phyloP scores from a whole-genome alignment of 2,329 filamentous ascomycete species.

The Cladosporium oxysporum region DNA sequence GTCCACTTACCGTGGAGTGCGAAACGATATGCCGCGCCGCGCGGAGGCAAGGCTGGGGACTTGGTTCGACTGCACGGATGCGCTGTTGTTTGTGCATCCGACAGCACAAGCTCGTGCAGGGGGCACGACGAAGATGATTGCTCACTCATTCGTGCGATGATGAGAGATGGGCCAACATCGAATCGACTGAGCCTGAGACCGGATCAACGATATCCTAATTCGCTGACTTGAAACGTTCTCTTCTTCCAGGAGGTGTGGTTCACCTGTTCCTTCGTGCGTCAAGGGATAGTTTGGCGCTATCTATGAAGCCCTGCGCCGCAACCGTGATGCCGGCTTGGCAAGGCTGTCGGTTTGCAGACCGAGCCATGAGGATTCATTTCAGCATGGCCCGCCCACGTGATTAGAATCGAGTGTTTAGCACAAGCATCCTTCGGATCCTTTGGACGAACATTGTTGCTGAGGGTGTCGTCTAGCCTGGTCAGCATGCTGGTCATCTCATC shows the following conservation, averaged over 20 bases:
- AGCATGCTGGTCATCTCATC: background rate
- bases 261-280: background rate
- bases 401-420: background rate
- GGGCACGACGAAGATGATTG: background rate
- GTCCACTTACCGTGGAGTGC: background rate
- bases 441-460: background rate
- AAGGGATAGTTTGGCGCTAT: slow-evolving; percentile 10
- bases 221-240: background rate
- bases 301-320: slow-evolving; percentile 6
- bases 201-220: background rate
- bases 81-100: background rate
- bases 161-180: background rate
- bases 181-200: background rate
- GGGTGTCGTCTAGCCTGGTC: background rate
- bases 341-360: background rate
- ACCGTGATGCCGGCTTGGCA: slow-evolving; percentile 20
- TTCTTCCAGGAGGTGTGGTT: background rate
- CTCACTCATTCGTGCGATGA: background rate
- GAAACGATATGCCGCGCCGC: background rate
- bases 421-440: background rate
- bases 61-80: slow-evolving; percentile 1
- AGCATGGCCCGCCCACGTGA: background rate
- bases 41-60: background rate
- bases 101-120: background rate
- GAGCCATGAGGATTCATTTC: background rate